phyloP scores from a whole-genome alignment of 1,284 basidiomycete genomes.

The Pholiota adiposa region DNA sequence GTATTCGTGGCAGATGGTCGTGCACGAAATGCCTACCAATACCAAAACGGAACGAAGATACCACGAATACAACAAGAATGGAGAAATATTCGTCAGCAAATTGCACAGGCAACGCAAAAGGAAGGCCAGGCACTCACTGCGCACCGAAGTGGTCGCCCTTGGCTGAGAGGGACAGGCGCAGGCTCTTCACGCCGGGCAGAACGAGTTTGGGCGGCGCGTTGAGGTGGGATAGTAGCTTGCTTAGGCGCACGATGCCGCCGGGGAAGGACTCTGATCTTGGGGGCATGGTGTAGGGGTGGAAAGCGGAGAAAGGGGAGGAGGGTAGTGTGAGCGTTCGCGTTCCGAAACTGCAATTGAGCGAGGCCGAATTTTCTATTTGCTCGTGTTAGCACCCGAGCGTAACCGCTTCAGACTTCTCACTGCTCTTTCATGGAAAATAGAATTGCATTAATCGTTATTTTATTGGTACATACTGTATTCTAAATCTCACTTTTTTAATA shows the following conservation, averaged over 20 bases:
- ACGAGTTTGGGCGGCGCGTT: constrained; percentile 59
- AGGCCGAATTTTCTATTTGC: constrained; percentile 7
- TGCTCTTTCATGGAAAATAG: no score
- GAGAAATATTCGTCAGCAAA: neutral
- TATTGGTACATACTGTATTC: no score
- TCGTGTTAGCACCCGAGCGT: neutral
- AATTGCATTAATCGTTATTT: no score
- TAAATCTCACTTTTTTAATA: no score
- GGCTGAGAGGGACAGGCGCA: constrained; percentile 61
- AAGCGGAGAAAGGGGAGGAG: neutral
- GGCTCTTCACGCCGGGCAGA: constrained; percentile 51
- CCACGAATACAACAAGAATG: no score
- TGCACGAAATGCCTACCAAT: constrained; percentile 72
- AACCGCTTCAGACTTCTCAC: no score
- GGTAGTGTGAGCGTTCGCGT: neutral
- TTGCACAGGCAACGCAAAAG: neutral
- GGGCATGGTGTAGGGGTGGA: constrained; percentile 35
- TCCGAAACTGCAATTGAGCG: neutral
- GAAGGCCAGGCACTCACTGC: constrained; percentile 39
- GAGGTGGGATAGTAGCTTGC: constrained; percentile 55
- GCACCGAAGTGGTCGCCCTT: constrained; percentile 78
- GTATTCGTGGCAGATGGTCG: constrained; percentile 74
- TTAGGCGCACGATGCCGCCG: constrained; percentile 56
- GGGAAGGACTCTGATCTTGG: constrained; percentile 47
- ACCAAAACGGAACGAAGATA: neutral